Conservation (phyloP, 805 yeast species). For the Teunomyces atbi region DNA sequence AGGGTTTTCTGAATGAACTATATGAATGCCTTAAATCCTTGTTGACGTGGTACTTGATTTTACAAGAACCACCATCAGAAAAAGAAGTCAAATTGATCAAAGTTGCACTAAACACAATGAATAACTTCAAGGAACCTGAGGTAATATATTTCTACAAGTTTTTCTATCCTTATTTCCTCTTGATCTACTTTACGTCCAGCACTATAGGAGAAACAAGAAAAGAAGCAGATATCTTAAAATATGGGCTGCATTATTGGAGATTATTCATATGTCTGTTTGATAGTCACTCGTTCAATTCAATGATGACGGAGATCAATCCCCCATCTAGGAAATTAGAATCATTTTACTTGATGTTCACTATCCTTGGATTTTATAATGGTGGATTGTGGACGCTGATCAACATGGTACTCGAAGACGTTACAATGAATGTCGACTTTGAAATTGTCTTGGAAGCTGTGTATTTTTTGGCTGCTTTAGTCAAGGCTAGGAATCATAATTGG, state of each 20-base stretch:
- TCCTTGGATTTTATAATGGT: conserved; percentile 12
- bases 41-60: conserved; percentile 31
- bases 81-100: conserved; percentile 16
- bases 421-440: conserved; percentile 8
- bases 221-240: background rate
- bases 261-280: conserved; percentile 12
- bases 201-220: background rate
- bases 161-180: conserved; percentile 18
- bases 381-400: conserved; percentile 29
- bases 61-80: conserved; percentile 25
- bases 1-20: conserved; percentile 11
- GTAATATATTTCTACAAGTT: conserved; percentile 1
- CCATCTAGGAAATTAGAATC: conserved; percentile 17
- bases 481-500: conserved; percentile 21
- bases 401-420: conserved; percentile 16
- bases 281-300: conserved; percentile 11
- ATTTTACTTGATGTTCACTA: conserved; percentile 17
- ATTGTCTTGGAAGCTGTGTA: conserved; percentile 17
- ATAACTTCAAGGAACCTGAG: conserved; percentile 5
- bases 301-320: background rate
- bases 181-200: conserved; percentile 6
- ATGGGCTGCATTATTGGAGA: conserved; percentile 9
- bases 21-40: conserved; percentile 19
- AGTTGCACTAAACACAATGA: conserved; percentile 10
- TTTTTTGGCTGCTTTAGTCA: conserved; percentile 15